Evolutionary conservation across 352 stramenopile genomes (phyloP), one percentile per base, ranked within the genome.

Genomic region (Phytophthora podocarpi): DNA sequence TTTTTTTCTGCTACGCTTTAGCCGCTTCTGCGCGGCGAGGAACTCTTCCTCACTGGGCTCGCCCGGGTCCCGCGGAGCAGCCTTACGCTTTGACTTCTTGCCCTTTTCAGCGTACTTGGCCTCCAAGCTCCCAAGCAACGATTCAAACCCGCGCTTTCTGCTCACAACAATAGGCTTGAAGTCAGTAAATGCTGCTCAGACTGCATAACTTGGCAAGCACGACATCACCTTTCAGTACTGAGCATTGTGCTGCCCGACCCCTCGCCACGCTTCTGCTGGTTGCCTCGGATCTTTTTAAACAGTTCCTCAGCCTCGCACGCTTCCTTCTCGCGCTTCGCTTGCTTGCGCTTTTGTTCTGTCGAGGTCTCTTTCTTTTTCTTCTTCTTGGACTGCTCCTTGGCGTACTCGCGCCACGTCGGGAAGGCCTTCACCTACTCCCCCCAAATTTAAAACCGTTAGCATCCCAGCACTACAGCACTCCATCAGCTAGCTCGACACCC

Each of bases 41-140:
- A 91, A 93, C 20, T 85, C 78, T 31, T 90, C 78, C 66, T 93
- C 84, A 23, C 67, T 87, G 16, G 82, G 84, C 28, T 78, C 62
- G 28, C 30, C 35, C 23, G 49, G 12, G 16, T 59, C 50, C 5
- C 34, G 23, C 20, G 49, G 8, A 16, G 27, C 43, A 27, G 57
- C 43, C 32, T 77, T 72, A 23, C 61, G 55, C 37, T 79, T 87
- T 27, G 73, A 66, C 16, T 76, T 73, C 45, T 85, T 85, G 16
- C 40, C 52, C 36, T 85, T 74, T 15, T 80, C 66, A 26, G 65
- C 72, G 41, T 90, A 91, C 41, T 85, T 91, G 40, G 72, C 62
- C 28, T 93, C 82, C 23, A 93, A 69, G 28, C 59, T 83, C 3
- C 78, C 56, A 11, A 93, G 48, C 18, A 93, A 55, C 35, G 76